phyloP scores from a whole-genome alignment of 495 filamentous ascomycete genomes.

The Acidiella bohemica region DNA sequence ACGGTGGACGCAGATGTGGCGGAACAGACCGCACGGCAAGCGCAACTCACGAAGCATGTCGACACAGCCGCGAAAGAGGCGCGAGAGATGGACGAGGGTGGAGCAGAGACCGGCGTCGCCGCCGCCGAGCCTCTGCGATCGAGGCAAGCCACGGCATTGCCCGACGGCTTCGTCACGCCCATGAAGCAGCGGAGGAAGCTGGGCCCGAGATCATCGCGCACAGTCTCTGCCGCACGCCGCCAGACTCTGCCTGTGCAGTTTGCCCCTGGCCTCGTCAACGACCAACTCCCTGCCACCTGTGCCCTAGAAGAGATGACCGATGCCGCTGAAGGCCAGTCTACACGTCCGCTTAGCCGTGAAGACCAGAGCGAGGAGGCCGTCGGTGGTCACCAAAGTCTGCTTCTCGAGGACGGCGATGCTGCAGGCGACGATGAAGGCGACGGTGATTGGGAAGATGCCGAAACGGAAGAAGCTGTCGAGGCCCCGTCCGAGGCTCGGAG shows the following conservation, averaged over 20 bases:
- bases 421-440: too few species aligned
- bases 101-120: not conserved
- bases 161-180: slow-evolving; percentile 15
- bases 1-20: too few species aligned
- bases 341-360: not conserved
- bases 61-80: not conserved
- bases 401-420: too few species aligned
- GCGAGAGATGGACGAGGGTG: not conserved
- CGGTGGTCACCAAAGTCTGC: too few species aligned
- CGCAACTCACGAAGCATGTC: too few species aligned
- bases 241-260: slow-evolving; percentile 14
- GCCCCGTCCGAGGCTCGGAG: too few species aligned
- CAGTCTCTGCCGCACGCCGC: not conserved
- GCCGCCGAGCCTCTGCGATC: too few species aligned
- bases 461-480: too few species aligned
- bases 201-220: slow-evolving; percentile 1
- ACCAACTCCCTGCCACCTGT: not conserved
- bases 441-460: too few species aligned
- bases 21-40: too few species aligned
- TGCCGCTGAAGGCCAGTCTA: not conserved
- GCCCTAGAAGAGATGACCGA: not conserved
- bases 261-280: not conserved
- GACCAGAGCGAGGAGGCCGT: too few species aligned
- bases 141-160: slow-evolving; percentile 1
- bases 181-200: slow-evolving; percentile 10